Evolutionary conservation across 768 basidiomycete species (phyloP).

Genomic region (Pleurotus eryngii): DNA sequence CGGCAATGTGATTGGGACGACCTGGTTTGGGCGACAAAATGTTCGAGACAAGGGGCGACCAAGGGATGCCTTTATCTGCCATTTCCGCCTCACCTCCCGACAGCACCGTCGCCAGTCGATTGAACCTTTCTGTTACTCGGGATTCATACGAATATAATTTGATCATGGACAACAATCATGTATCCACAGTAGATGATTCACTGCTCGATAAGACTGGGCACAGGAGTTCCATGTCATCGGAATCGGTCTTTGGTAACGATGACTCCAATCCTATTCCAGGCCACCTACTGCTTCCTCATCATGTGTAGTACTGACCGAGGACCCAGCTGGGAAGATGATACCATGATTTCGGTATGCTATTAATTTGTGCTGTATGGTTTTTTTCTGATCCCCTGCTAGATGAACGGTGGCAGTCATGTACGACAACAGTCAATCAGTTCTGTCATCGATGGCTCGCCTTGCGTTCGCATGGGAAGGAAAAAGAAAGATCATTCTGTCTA

Average conservation of each 20-base stretch:
- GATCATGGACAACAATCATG: constrained; percentile 51
- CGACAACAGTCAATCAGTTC: constrained; percentile 67
- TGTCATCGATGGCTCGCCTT: constrained; percentile 65
- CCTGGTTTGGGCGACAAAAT: constrained; percentile 86
- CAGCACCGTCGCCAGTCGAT: constrained; percentile 27
- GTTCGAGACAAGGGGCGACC: constrained; percentile 61
- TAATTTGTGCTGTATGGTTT: background rate
- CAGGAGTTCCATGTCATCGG: constrained; percentile 47
- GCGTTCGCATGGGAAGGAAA: constrained; percentile 55
- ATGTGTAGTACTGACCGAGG: constrained; percentile 41
- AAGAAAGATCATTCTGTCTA: constrained; percentile 22
- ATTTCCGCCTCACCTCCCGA: constrained; percentile 67
- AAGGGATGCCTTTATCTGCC: constrained; percentile 50
- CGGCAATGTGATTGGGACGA: constrained; percentile 51
- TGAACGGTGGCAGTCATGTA: constrained; percentile 77
- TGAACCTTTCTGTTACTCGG: constrained; percentile 25
- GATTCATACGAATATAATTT: constrained; percentile 53
- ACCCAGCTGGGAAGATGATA: constrained; percentile 67
- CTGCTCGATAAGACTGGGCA: constrained; percentile 62
- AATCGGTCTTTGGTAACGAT: constrained; percentile 62
- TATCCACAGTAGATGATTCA: constrained; percentile 45
- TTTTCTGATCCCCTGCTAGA: constrained; percentile 36
- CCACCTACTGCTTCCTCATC: constrained; percentile 40
- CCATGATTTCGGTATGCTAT: constrained; percentile 69
- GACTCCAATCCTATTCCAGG: constrained; percentile 28